phyloP scores from a whole-genome alignment of 768 basidiomycete genomes.

The Amylocystis lapponica region DNA sequence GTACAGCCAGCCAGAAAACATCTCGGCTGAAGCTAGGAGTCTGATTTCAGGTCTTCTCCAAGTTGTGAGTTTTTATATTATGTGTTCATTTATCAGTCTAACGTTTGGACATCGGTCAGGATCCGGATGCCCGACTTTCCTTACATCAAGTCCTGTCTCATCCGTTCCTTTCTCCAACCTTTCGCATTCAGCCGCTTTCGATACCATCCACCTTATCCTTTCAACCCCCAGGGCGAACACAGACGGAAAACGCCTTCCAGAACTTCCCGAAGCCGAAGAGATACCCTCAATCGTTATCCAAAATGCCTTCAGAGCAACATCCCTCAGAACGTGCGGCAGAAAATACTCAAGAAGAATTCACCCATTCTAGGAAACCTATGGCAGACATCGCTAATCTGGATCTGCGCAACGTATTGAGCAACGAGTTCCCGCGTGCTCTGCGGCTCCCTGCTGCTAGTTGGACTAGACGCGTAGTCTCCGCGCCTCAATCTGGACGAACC shows the following conservation, averaged over 20 bases:
- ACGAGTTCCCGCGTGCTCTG: conserved; percentile 2
- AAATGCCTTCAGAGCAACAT: too few relatives aligned
- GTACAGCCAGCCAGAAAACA: conserved; percentile 20
- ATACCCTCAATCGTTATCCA: conserved; percentile 8
- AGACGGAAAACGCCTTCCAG: not conserved
- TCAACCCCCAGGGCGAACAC: not conserved
- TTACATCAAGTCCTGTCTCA: conserved; percentile 23
- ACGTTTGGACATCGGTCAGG: conserved; percentile 6
- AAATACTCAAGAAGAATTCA: too few relatives aligned
- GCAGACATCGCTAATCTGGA: not conserved
- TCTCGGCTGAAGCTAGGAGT: conserved; percentile 19
- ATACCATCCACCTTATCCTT: not conserved
- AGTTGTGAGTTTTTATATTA: conserved; percentile 14
- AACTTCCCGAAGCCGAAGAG: not conserved
- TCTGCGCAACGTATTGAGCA: conserved; percentile 4
- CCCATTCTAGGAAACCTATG: not conserved
- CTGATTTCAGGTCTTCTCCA: conserved; percentile 18
- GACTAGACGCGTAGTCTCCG: conserved; percentile 7
- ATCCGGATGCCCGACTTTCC: conserved; percentile 24
- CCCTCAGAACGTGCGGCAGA: too few relatives aligned
- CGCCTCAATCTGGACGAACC: conserved; percentile 5
- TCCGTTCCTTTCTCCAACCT: conserved; percentile 25
- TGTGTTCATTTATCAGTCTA: not conserved
- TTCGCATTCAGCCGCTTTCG: conserved; percentile 12
- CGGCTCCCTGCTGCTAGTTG: too few relatives aligned